Percentiles rank a stretch among this genome's conserved stretches.
These are phyloP conservation scores for Lachancea quebecensis DNA, from an alignment of 805 yeast species.

Conservation along the genomic window DNA sequence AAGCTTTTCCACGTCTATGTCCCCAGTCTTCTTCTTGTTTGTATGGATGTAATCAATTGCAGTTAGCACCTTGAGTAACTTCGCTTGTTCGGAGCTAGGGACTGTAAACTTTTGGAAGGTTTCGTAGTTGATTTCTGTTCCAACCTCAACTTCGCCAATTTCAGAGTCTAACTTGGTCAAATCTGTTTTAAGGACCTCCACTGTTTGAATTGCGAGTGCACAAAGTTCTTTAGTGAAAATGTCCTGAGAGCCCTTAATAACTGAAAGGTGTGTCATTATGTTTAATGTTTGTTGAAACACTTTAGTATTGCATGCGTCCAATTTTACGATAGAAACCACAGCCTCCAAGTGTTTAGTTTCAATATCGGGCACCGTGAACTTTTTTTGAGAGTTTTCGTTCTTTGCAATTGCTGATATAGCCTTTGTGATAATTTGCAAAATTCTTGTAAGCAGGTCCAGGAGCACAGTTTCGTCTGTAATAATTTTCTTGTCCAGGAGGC, in stretches of 20 bases:
- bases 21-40: constrained; percentile 21
- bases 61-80: constrained; percentile 74
- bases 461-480: constrained; percentile 66
- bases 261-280: constrained; percentile 69
- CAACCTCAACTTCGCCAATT: constrained; percentile 34
- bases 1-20: constrained; percentile 38
- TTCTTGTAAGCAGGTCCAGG: constrained; percentile 69
- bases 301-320: constrained; percentile 78
- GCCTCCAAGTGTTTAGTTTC: constrained; percentile 55
- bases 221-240: constrained; percentile 65
- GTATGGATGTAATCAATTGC: constrained; percentile 80
- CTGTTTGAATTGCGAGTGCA: constrained; percentile 52
- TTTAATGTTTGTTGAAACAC: constrained; percentile 80
- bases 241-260: constrained; percentile 51
- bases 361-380: constrained; percentile 50
- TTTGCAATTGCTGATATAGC: constrained; percentile 55
- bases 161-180: constrained; percentile 43
- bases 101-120: constrained; percentile 64
- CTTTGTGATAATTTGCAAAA: constrained; percentile 69
- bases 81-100: constrained; percentile 81
- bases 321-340: constrained; percentile 59
- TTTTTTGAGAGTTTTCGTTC: constrained; percentile 24
- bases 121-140: constrained; percentile 45
- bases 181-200: constrained; percentile 48
- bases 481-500: constrained; percentile 53